A percentile compares a stretch with the other conserved stretches of the same genome.
Conservation (phyloP, 371 early-diverging fungal genomes). For the Funneliformis caledonium region DNA sequence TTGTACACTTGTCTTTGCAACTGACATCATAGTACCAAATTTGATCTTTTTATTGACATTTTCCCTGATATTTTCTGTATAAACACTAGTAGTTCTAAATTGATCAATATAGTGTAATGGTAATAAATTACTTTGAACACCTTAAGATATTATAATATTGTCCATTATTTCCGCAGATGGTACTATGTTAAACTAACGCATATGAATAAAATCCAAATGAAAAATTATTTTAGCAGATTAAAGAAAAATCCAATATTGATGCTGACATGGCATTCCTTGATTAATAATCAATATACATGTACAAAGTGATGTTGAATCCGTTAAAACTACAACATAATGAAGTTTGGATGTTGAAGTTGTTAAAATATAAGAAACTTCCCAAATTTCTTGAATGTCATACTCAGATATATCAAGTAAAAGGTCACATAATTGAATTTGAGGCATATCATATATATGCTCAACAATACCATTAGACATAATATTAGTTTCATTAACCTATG, state of each 20-base stretch:
- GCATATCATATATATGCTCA: too few species aligned
- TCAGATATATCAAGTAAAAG: too few species aligned
- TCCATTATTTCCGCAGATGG: not conserved
- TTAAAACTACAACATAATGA: not conserved
- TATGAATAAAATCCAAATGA: too few species aligned
- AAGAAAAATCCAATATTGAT: too few species aligned
- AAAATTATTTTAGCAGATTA: too few species aligned
- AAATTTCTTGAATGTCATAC: too few species aligned
- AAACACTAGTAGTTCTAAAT: not conserved
- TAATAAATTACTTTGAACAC: too few species aligned
- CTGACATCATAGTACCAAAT: not conserved
- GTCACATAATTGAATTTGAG: too few species aligned
- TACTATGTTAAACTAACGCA: too few species aligned
- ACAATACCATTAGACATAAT: too few species aligned
- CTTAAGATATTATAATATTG: not conserved
- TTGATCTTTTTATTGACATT: not conserved
- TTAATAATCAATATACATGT: not conserved
- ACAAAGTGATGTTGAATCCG: not conserved
- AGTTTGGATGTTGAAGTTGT: not conserved
- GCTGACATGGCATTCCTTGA: not conserved
- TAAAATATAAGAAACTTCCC: too few species aligned
- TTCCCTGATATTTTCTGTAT: not conserved
- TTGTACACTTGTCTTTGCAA: not conserved
- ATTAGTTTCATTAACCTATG: too few species aligned
- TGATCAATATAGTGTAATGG: conserved; percentile 13